Evolutionary conservation across 352 stramenopile genomes (phyloP).

Genomic region (Phytophthora cryptogea): DNA sequence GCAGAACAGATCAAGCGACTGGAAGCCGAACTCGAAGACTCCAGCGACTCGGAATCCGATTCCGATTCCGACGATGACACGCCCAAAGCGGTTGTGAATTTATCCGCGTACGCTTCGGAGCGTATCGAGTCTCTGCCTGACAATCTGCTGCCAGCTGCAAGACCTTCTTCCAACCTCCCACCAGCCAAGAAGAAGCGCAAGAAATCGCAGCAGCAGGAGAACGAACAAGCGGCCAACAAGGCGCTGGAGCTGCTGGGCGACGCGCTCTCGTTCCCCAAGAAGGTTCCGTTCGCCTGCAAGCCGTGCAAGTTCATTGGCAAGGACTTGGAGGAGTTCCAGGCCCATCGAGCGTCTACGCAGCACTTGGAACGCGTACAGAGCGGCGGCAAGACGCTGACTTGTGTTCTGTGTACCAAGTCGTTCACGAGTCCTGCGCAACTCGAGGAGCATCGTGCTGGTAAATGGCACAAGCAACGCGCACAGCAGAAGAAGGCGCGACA

Average conservation of each 20-base stretch:
- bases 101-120: constrained; percentile 71
- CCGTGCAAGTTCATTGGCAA: constrained; percentile 78
- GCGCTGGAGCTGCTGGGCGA: constrained; percentile 45
- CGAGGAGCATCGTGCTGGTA: constrained; percentile 75
- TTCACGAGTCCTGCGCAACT: constrained; percentile 81
- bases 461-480: constrained; percentile 83
- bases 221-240: constrained; percentile 31
- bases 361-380: constrained; percentile 48
- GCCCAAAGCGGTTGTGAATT: constrained; percentile 48
- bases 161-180: constrained; percentile 25
- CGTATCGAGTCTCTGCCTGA: constrained; percentile 66
- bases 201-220: constrained; percentile 35
- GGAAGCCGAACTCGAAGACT: constrained; percentile 68
- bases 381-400: constrained; percentile 43
- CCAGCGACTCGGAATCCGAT: constrained; percentile 35
- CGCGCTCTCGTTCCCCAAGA: constrained; percentile 65
- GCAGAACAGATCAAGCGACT: constrained; percentile 69
- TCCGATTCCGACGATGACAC: constrained; percentile 29
- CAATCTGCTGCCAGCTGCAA: constrained; percentile 52
- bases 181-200: constrained; percentile 49
- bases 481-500: constrained; percentile 72
- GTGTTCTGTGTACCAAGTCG: constrained; percentile 71
- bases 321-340: constrained; percentile 66
- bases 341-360: constrained; percentile 50
- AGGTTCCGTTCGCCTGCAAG: constrained; percentile 85